A percentile compares a stretch with the other conserved stretches of the same genome.
Evolutionary conservation across 2,329 filamentous ascomycete species (phyloP).

Genomic region (Tolypocladium nubicola): DNA sequence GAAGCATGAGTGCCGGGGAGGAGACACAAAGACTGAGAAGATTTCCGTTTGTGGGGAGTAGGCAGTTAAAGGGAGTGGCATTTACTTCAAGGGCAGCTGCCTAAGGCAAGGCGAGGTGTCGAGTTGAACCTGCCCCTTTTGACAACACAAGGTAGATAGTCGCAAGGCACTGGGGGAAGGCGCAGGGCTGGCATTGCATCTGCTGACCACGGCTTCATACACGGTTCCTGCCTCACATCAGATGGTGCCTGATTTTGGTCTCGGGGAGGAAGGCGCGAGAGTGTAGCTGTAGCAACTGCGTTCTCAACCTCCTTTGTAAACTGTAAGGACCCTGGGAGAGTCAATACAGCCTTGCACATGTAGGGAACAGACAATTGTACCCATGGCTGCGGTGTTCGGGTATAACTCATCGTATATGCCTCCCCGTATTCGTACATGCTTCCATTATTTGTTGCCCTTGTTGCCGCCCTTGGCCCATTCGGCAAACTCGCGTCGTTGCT

Average conservation of each 20-base stretch:
- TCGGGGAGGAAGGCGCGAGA: not conserved
- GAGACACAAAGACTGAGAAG: not conserved
- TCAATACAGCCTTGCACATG: not conserved
- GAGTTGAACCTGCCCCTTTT: not conserved
- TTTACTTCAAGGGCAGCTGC: not conserved
- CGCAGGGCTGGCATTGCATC: not conserved
- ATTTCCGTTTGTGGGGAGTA: no score
- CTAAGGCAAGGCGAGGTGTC: not conserved
- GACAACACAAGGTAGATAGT: not conserved
- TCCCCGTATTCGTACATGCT: not conserved
- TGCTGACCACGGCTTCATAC: not conserved
- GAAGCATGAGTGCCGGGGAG: not conserved
- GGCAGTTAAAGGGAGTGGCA: not conserved
- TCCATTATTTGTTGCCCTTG: conserved; percentile 8
- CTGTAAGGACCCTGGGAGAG: not conserved
- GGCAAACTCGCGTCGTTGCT: conserved; percentile 67
- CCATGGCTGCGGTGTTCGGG: not conserved
- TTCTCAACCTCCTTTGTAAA: not conserved
- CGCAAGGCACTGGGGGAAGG: not conserved
- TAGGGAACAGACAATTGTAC: not conserved
- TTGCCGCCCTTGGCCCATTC: conserved; percentile 50
- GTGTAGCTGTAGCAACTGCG: not conserved
- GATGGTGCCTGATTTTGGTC: not conserved
- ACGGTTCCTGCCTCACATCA: not conserved
- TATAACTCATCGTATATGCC: not conserved